Conservation (phyloP, 495 filamentous ascomycete genomes). For the Penicillium cinerascens region DNA sequence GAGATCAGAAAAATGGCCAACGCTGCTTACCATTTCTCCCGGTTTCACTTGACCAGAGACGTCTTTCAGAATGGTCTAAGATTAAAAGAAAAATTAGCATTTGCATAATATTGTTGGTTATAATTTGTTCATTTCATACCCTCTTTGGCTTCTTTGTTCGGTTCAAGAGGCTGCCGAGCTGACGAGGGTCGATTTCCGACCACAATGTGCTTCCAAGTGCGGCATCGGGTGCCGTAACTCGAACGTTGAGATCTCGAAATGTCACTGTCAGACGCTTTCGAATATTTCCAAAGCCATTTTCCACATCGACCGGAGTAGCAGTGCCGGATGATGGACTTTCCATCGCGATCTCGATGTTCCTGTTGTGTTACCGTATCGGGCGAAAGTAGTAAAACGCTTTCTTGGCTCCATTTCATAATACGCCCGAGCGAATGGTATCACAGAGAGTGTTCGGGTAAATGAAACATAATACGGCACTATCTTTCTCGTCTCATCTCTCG, state of each 20-base stretch:
- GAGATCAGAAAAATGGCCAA: no score
- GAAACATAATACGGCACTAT: not conserved
- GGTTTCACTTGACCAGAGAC: slow-evolving; percentile 36
- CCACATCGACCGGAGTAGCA: slow-evolving; percentile 28
- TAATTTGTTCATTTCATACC: slow-evolving; percentile 11
- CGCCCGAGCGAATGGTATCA: no score
- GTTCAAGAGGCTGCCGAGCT: slow-evolving; percentile 19
- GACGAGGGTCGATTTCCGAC: slow-evolving; percentile 35
- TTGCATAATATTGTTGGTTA: no score
- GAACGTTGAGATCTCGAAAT: slow-evolving; percentile 35
- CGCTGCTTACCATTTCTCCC: slow-evolving; percentile 36
- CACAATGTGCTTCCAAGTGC: slow-evolving; percentile 36
- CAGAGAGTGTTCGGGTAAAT: no score
- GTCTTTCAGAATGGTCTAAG: slow-evolving; percentile 37
- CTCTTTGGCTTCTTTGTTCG: slow-evolving; percentile 23
- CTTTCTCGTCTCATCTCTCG: not conserved
- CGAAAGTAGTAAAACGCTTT: not conserved
- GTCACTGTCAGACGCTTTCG: slow-evolving; percentile 38
- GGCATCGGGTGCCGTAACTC: slow-evolving; percentile 39
- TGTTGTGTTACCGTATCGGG: not conserved
- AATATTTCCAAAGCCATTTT: slow-evolving; percentile 18
- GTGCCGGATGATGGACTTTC: slow-evolving; percentile 37
- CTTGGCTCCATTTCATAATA: not conserved
- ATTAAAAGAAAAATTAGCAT: no score
- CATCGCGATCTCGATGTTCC: slow-evolving; percentile 13